Evolutionary conservation across 441 rosid genomes (phyloP), one percentile per base, ranked within the genome.

Genomic region (Pelargonium fulgidum): DNA sequence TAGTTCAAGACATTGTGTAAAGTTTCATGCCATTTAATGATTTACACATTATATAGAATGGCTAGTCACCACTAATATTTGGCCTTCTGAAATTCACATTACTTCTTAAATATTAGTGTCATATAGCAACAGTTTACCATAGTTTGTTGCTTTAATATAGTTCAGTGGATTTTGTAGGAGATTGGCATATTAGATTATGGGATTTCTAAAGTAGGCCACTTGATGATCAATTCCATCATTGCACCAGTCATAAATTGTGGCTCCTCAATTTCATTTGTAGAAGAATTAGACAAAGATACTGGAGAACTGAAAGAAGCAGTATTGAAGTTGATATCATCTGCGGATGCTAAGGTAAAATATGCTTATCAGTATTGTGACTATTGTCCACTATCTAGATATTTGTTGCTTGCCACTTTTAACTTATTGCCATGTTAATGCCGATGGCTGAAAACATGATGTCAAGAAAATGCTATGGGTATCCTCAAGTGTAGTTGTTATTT

Each of bases 161-260:
- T 70, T 71, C 72, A 73, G 68, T 67, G 19, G 48, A 13, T 70
- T 73, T 61, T 81, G 66, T 84, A 92, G 99, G 96, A 83, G 81
- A 74, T 86, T 80, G 96, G 87, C 68, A 84, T 90, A 66, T 82
- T 87, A 80, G 94, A 87, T 77, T 94, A 85, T 81, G 95, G 97
- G 73, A 81, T 91, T 80, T 93, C 96, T 56, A 89, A 87, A 82
- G 91, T 84, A 79, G 97, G 96, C 71, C 97, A 94, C 72, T 81
- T 83, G 81, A 86, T 83, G 82, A 83, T 94, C 81, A 94, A 90
- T 82, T 81, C 83, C 81, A 82, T 81, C 72, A 83, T 94, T 44
- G 77, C 84, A 41, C 92, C 96, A 67, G 87, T 88, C 79, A 83
- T 87, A 77, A 87, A 78, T 68, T 76, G 74, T 77, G 78, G 77